Percentiles rank a stretch among this genome's conserved stretches.
phyloP scores from a whole-genome alignment of 2,329 filamentous ascomycete species.

The Chaetomium sp. region DNA sequence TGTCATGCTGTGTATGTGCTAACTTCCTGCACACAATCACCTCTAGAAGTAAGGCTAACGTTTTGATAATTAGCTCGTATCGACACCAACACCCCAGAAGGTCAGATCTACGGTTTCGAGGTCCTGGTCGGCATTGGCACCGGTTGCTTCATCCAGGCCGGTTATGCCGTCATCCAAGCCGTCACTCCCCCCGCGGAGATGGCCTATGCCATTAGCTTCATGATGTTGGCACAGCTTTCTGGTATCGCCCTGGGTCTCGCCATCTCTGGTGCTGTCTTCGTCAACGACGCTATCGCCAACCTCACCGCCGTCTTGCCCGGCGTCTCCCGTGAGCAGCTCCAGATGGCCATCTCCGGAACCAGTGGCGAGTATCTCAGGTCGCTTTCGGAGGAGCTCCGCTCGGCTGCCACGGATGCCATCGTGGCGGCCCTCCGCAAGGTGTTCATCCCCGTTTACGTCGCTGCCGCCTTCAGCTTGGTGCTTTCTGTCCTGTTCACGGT shows the following conservation, averaged over 20 bases:
- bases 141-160: conserved; percentile 43
- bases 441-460: conserved; percentile 24
- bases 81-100: conserved; percentile 31
- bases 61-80: neutral
- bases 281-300: conserved; percentile 24
- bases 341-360: conserved; percentile 18
- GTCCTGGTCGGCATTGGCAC: conserved; percentile 46
- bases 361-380: conserved; percentile 12
- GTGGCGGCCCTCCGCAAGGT: conserved; percentile 14
- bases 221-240: conserved; percentile 29
- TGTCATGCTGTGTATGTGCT: conserved; percentile 8
- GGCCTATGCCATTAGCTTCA: conserved; percentile 9
- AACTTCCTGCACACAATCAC: neutral
- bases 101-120: conserved; percentile 40
- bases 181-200: conserved; percentile 40
- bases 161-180: conserved; percentile 42
- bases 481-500: conserved; percentile 15
- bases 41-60: neutral
- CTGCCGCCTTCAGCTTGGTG: conserved; percentile 16
- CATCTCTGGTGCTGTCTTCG: conserved; percentile 28
- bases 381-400: neutral
- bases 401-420: conserved; percentile 13
- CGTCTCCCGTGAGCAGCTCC: conserved; percentile 12
- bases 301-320: conserved; percentile 6
- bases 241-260: conserved; percentile 27